Percentiles rank a stretch among this genome's conserved stretches.
phyloP scores from a whole-genome alignment of 2,329 filamentous ascomycete species.

The Claviceps digitariae region DNA sequence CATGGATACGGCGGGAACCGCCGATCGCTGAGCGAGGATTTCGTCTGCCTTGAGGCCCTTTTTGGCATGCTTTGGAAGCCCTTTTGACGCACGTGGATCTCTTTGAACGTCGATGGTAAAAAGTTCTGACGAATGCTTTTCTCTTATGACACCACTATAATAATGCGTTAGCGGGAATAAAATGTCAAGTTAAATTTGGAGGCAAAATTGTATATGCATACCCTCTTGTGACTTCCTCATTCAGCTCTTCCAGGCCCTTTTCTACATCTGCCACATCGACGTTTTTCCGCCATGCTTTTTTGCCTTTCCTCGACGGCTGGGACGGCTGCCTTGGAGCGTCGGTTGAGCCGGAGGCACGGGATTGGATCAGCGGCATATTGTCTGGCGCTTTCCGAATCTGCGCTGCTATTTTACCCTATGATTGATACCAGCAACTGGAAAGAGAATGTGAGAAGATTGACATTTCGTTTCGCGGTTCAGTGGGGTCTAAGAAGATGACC shows the following conservation, averaged over 20 bases:
- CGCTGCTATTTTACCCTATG: not conserved
- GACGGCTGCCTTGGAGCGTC: conserved; percentile 66
- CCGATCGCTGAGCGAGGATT: conserved; percentile 75
- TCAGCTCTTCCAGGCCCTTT: conserved; percentile 66
- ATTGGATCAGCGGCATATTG: conserved; percentile 40
- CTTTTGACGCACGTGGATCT: conserved; percentile 50
- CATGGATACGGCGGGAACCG: conserved; percentile 62
- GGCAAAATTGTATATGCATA: conserved; percentile 25
- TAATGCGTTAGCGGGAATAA: not conserved
- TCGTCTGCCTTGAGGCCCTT: conserved; percentile 84
- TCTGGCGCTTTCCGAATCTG: not conserved
- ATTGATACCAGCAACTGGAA: not conserved
- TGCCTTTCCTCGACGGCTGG: conserved; percentile 89
- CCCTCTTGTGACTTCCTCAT: conserved; percentile 87
- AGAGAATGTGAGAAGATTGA: not conserved
- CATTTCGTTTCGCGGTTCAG: not conserved
- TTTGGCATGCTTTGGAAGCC: conserved; percentile 49
- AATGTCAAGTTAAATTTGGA: too few relatives aligned
- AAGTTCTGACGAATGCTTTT: conserved; percentile 70
- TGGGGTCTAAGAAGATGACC: not conserved
- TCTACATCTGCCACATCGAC: conserved; percentile 84
- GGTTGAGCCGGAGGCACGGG: conserved; percentile 29
- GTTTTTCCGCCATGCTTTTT: conserved; percentile 98
- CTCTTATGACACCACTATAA: conserved; percentile 65
- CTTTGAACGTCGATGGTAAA: conserved; percentile 73